These are phyloP conservation scores for Carallia pectinifolia DNA, from an alignment of 345 rosid genomes.

Conservation along the genomic window DNA sequence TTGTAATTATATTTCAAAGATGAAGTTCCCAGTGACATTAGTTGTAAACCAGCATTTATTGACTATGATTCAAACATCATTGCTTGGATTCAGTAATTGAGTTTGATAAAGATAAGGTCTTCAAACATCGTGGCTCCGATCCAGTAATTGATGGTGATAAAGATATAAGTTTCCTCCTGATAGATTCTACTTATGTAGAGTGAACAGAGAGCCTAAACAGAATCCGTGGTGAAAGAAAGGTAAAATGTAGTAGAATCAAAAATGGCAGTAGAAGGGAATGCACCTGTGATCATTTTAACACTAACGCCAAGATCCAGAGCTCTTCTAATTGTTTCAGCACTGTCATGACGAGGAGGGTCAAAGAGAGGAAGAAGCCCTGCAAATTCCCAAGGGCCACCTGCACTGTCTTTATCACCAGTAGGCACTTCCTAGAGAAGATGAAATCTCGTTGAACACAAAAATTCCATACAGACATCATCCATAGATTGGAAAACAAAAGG, in stretches of 20 bases:
- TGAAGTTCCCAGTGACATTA: too few relatives aligned
- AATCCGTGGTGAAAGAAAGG: not conserved
- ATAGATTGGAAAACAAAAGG: not conserved
- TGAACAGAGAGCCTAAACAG: not conserved
- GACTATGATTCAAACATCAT: too few relatives aligned
- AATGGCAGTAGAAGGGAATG: not conserved
- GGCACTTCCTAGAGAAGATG: conserved; percentile 42
- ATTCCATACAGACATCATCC: not conserved
- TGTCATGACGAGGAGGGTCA: conserved; percentile 60
- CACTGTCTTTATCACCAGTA: conserved; percentile 47
- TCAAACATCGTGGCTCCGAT: too few relatives aligned
- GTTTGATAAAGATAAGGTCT: too few relatives aligned
- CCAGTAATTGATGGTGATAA: too few relatives aligned
- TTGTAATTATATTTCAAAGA: too few relatives aligned
- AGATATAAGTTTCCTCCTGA: too few relatives aligned
- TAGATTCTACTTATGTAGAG: not conserved
- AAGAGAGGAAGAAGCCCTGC: conserved; percentile 72
- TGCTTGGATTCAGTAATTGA: too few relatives aligned
- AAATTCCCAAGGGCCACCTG: conserved; percentile 71
- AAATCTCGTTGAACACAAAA: not conserved
- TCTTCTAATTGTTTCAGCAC: conserved; percentile 57
- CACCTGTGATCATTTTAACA: conserved; percentile 71
- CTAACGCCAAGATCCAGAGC: conserved; percentile 63
- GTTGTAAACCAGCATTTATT: too few relatives aligned
- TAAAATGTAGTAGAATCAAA: not conserved